Evolutionary conservation across 148 eudicot species (phyloP), one percentile per base, ranked within the genome.

Genomic region (Rhododendron molle): DNA sequence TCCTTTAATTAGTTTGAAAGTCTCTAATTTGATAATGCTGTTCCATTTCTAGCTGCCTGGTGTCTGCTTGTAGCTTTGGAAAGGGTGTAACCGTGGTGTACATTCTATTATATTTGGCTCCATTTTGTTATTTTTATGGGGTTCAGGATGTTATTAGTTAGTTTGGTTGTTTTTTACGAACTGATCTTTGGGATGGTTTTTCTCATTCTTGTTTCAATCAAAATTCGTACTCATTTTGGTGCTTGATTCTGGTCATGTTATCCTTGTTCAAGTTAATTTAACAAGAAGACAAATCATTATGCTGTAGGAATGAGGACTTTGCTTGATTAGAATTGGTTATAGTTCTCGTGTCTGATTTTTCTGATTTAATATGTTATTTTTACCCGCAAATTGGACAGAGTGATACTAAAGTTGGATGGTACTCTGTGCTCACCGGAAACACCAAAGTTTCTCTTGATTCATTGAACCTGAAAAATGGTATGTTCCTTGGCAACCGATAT

Each of bases 371-470:
- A 54, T 43, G 5, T 43, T 52, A 26, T 76, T 71, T 5, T 56
- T 86, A 69, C 76, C 21, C 23, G 54, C 84, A 91, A 94, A 87
- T 74, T 44, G 90, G 83, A 52, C 92, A 88, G 78, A 87, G 74
- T 78, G 91, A 90, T 58, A 46, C 88, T 23, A 85, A 88, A 73
- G 47, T 46, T 20, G 90, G 91, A 81, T 84, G 89, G 91, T 92
- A 86, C 86, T 94, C 98, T 1, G 90, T 89, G 20, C 76, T 91
- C 26, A 44, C 83, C 9, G 80, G 85, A 83, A 86, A 85, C 44
- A 14, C 81, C n/a, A 49, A 81, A 49, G 89, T 83, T 46, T 82
- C 88, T 16, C 71, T 72, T 28, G 81, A 76, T 80, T 83, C 87
- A 71, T 87, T 88, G 80, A 88, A 80, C 56, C 80, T 85, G 62